Evolutionary conservation across 768 basidiomycete species (phyloP), one percentile per base, ranked within the genome.

Genomic region (Porpolomopsis calyptriformis): DNA sequence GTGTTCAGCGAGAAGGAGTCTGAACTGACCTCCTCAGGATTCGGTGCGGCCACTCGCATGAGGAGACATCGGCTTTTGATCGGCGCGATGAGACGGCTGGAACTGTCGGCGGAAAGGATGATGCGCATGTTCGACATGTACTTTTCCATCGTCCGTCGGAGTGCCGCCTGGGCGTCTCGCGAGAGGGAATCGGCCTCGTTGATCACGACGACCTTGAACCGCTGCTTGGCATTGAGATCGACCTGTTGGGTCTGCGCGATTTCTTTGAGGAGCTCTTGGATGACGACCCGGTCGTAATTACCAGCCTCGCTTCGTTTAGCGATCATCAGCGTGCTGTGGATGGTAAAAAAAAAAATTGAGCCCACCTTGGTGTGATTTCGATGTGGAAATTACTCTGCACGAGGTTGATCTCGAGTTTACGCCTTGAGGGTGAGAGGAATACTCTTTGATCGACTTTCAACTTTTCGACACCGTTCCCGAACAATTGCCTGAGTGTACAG

Each of bases 201-300:
- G 58, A 99, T 96, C 48, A 99, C 75, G 42, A 99, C 93, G n/a
- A 93, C 94, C 97, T 99, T 99, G 67, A 99, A 99, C 47, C 88
- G 74, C 55, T 99, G 92, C 60, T 86, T 93, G 2, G 94, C 94
- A 57, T 77, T 88, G 52, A 97, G 64, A 66, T 99, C 94, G 8
- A 99, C 91, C 60, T 98, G 94, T 60, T 99, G 94, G 2, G 93
- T 99, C 63, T 97, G 93, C 1, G 94, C 94, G 55, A 99, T 97
- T 65, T 98, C 94, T 63, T 98, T 99, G 47, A 99, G 64, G 37
- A 99, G 75, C 57, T 99, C 94, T 58, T 98, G 94, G 43, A 99
- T 90, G 40, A 99, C 91, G 1, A 92, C 76, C 51, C 94, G 73
- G 61, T 99, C 94, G 56, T 85, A 96, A 57, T 82, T 94, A 10